Base-by-base conservation (phyloP, 306 rosid species). In the Prunus dulcis region DNA sequence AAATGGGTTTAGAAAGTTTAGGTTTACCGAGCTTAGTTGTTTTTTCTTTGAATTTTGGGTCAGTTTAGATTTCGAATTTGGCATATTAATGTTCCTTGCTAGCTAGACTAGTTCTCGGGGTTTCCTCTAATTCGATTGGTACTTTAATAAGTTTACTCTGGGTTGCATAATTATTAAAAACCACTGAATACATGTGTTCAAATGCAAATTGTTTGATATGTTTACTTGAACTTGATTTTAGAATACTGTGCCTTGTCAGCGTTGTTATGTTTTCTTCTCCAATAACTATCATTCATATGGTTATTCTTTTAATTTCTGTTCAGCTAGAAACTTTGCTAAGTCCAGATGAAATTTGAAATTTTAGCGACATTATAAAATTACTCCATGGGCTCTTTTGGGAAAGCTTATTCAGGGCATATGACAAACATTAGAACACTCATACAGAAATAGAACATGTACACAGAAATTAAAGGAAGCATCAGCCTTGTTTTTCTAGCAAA, bases 1-100 rank as follows among this genome's bases (percentile, higher is more conserved):
- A 72, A 62, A 32, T 57, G 76, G 78, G 69, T 51, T 41, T 20
- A 61, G 65, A 49, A 75, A 58, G 67, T 30, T 43, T 52, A 13
- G 23, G 47, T 18, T 76, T 12, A 17, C n/a, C 4, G n/a, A 32
- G 52, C 12, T 13, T 56, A 56, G 38, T 67, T 20, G 32, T 8
- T 12, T 67, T 11, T 45, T 30, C 19, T 67, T 57, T 9, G 69
- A 64, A 32, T 64, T 30, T 7, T 64, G 23, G 23, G 23, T 64
- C 47, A 32, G 2, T 32, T 64, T 64, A 12, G 65, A 34, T 22
- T 2, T 49, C 28, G n/a, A 51, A 50, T 50, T 69, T 51, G 47
- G 10, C 25, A n/a, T 53, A 34, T 19, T 71, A 32, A 38, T 51
- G 45, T 12, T 51, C 47, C 19, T 30, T 53, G 75, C 75, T 34